Conservation (phyloP, 176 grass and related monocot genomes). For the Rhynchospora pubera region DNA sequence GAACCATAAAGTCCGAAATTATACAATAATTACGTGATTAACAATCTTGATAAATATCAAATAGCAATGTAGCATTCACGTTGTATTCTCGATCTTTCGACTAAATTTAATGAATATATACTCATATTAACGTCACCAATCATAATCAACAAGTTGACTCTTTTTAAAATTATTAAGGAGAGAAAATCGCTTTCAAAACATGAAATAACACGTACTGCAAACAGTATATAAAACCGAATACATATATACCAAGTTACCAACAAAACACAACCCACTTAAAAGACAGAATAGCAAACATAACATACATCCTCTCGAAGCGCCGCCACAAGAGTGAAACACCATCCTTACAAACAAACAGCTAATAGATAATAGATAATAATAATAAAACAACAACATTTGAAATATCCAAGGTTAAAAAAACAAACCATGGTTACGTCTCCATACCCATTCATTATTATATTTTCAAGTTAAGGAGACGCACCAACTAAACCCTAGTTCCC, state of each 20-base stretch:
- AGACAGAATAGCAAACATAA: slow-evolving; percentile 4
- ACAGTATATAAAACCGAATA: background rate
- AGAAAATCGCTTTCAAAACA: too few relatives aligned
- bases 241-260: background rate
- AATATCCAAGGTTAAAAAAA: slow-evolving; percentile 7
- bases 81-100: too few relatives aligned
- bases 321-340: background rate
- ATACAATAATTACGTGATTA: too few relatives aligned
- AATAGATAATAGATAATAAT: background rate
- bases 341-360: background rate
- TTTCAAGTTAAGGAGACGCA: background rate
- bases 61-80: too few relatives aligned
- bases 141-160: too few relatives aligned
- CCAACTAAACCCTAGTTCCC: slow-evolving; percentile 33
- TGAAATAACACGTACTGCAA: too few relatives aligned
- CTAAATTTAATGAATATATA: too few relatives aligned
- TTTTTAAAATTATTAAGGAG: too few relatives aligned
- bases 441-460: background rate
- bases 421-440: background rate
- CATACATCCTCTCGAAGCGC: background rate
- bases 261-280: background rate
- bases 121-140: too few relatives aligned
- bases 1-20: too few relatives aligned
- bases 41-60: too few relatives aligned
- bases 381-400: slow-evolving; percentile 2